These are phyloP conservation scores for Xylariaceae sp. DNA, from an alignment of 2,329 filamentous ascomycete genomes.

Conservation along the genomic window DNA sequence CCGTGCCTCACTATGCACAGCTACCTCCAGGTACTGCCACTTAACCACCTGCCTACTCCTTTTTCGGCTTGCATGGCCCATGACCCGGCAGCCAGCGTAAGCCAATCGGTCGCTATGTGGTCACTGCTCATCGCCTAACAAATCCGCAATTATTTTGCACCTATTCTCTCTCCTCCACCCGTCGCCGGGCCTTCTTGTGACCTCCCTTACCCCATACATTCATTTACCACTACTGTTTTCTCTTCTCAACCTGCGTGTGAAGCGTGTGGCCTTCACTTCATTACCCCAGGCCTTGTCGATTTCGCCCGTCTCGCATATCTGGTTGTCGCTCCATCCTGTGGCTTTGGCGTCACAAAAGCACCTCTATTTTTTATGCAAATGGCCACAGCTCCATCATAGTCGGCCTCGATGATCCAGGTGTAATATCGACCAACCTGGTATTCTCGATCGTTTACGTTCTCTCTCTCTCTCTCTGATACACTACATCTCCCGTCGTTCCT, in stretches of 20 bases:
- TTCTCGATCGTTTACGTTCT: conserved; percentile 13
- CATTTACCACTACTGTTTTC: conserved; percentile 17
- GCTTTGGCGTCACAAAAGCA: conserved; percentile 22
- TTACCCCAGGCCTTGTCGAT: conserved; percentile 14
- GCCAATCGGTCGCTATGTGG: conserved; percentile 31
- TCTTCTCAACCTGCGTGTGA: conserved; percentile 20
- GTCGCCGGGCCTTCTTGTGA: conserved; percentile 6
- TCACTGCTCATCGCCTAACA: neutral
- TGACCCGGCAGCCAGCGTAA: conserved; percentile 25
- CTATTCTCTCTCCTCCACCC: conserved; percentile 21
- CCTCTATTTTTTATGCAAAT: conserved; percentile 24
- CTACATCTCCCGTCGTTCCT: conserved; percentile 20
- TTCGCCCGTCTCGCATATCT: conserved; percentile 22
- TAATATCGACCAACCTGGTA: conserved; percentile 23
- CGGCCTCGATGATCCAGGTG: conserved; percentile 20
- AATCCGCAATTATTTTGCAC: conserved; percentile 21
- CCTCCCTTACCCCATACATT: conserved; percentile 17
- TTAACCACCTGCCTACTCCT: conserved; percentile 17
- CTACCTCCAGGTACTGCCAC: neutral
- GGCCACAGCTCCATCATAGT: conserved; percentile 19
- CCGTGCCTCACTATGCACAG: neutral
- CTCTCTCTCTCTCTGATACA: neutral
- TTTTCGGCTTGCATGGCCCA: conserved; percentile 30
- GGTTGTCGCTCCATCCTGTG: conserved; percentile 22
- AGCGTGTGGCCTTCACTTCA: conserved; percentile 26